These are phyloP conservation scores for Rhododendron williamsianum DNA, from an alignment of 148 eudicot genomes.

Conservation along the genomic window DNA sequence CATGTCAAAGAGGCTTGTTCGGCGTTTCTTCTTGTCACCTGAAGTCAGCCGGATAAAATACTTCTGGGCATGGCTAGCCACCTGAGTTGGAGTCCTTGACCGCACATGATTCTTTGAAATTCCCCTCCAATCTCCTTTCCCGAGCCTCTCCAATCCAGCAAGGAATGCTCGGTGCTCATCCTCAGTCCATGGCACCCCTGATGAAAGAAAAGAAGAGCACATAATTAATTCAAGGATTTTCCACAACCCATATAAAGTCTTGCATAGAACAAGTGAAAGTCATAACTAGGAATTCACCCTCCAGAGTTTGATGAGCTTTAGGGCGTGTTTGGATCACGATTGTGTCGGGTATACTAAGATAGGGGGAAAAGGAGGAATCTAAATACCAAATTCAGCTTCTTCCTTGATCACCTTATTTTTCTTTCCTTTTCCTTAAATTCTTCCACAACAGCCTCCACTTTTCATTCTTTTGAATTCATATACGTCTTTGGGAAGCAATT, in stretches of 20 bases:
- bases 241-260: neutral
- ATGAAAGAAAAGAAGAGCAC: neutral
- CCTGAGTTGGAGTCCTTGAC: constrained; percentile 31
- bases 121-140: constrained; percentile 34
- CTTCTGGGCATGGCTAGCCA: constrained; percentile 41
- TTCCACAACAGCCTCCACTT: neutral
- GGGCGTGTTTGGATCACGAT: neutral
- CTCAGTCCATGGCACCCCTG: constrained; percentile 32
- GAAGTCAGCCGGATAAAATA: constrained; percentile 19
- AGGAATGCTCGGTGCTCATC: constrained; percentile 27
- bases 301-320: neutral
- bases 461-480: neutral
- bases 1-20: constrained; percentile 33
- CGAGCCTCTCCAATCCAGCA: constrained; percentile 22
- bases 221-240: neutral
- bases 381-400: neutral
- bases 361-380: neutral
- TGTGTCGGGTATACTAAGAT: neutral
- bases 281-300: neutral
- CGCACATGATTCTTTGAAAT: constrained; percentile 22
- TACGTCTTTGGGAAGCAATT: neutral
- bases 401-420: neutral
- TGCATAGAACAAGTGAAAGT: neutral
- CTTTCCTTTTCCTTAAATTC: neutral
- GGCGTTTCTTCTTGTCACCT: constrained; percentile 20